phyloP scores from a whole-genome alignment of 2,329 filamentous ascomycete species.

The Hypoxylon sp. region DNA sequence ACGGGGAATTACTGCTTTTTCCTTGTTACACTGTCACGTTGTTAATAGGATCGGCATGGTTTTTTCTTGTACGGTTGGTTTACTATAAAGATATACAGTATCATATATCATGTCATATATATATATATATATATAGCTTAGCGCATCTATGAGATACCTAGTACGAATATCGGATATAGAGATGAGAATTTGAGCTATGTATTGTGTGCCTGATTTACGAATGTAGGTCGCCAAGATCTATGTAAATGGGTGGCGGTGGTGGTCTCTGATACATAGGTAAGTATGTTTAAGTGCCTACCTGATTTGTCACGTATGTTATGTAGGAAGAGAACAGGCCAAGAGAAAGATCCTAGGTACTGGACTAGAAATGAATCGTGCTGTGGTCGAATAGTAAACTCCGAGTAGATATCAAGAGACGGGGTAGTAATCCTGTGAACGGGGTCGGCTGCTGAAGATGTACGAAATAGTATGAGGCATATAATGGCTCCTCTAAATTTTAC shows the following conservation, averaged over 20 bases:
- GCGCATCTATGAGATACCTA: conserved; percentile 28
- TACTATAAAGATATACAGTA: conserved; percentile 22
- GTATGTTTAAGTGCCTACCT: not conserved
- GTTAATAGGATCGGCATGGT: conserved; percentile 27
- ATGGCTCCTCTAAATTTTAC: not conserved
- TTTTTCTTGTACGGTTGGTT: conserved; percentile 1
- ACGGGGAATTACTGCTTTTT: not conserved
- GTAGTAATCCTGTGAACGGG: not conserved
- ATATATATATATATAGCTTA: conserved; percentile 10
- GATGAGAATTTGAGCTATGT: not conserved
- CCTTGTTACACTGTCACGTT: not conserved
- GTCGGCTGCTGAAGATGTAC: not conserved
- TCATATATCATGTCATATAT: conserved; percentile 15
- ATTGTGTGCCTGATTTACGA: not conserved
- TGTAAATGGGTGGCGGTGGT: not conserved
- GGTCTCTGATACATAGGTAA: not conserved
- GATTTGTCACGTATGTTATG: not conserved
- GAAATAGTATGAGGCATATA: not conserved
- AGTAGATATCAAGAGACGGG: not conserved
- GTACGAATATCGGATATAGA: conserved; percentile 6
- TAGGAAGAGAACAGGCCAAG: not conserved
- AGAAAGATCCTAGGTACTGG: not conserved
- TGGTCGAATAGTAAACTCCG: not conserved
- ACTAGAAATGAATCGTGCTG: not conserved
- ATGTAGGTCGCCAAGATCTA: not conserved